Conservation (phyloP, 768 basidiomycete genomes). For the Leccinum aurantiacum region DNA sequence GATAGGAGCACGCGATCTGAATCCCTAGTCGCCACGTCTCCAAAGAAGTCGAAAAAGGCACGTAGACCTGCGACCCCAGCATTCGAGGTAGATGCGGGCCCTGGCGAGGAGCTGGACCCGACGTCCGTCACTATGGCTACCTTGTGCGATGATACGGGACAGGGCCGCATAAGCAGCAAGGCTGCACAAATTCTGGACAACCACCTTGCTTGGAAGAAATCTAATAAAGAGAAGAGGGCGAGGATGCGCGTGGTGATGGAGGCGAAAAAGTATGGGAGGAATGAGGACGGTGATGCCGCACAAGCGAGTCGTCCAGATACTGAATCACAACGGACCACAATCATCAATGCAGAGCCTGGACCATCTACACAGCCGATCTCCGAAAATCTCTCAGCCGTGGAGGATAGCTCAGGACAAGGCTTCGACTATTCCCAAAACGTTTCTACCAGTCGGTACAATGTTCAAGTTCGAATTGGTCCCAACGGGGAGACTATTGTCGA, state of each 20-base stretch:
- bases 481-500: constrained; percentile 88
- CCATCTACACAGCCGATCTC: constrained; percentile 19
- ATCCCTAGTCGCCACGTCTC: constrained; percentile 13
- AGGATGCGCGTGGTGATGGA: constrained; percentile 65
- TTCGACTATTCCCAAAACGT: constrained; percentile 72
- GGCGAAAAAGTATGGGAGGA: constrained; percentile 70
- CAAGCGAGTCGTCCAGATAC: constrained; percentile 13
- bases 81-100: constrained; percentile 59
- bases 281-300: constrained; percentile 45
- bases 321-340: constrained; percentile 8
- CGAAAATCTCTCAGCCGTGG: constrained; percentile 19
- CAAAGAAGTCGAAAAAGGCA: constrained; percentile 37
- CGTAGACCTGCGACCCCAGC: constrained; percentile 52
- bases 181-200: constrained; percentile 70
- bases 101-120: constrained; percentile 80
- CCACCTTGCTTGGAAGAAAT: constrained; percentile 69
- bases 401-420: constrained; percentile 52
- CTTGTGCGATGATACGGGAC: constrained; percentile 74
- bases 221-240: constrained; percentile 64
- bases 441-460: constrained; percentile 70
- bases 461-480: constrained; percentile 84
- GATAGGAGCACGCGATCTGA: constrained; percentile 22
- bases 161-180: constrained; percentile 77
- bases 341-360: constrained; percentile 6
- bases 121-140: constrained; percentile 81